These are phyloP conservation scores for Carex kokanica DNA, from an alignment of 176 grass and related monocot species.

Conservation along the genomic window DNA sequence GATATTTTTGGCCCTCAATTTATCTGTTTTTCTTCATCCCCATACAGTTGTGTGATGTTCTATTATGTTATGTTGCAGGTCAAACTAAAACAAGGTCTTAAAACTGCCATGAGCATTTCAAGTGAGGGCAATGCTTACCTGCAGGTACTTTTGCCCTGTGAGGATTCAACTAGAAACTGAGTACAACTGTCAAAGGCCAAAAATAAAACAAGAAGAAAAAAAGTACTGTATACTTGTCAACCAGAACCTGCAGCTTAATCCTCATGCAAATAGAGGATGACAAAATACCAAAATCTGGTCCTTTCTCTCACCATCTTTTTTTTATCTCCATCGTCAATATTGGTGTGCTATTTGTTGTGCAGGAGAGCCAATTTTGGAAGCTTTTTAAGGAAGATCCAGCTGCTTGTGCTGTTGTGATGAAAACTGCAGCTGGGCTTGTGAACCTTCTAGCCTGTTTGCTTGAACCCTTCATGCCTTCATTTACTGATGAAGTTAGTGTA, in stretches of 20 bases:
- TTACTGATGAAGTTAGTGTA: conserved; percentile 52
- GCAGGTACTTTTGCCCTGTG: conserved; percentile 38
- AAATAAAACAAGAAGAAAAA: not conserved
- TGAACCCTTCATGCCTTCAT: conserved; percentile 83
- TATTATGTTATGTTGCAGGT: conserved; percentile 43
- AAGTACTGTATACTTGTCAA: not conserved
- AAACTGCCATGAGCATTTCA: conserved; percentile 82
- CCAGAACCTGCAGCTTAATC: not conserved
- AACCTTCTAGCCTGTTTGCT: conserved; percentile 87
- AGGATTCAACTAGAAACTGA: not conserved
- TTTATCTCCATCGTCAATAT: not conserved
- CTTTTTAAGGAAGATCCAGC: conserved; percentile 66
- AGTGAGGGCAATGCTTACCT: conserved; percentile 92
- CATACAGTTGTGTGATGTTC: conserved; percentile 11
- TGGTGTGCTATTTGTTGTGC: conserved; percentile 27
- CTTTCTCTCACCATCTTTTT: not conserved
- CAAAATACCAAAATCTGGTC: not conserved
- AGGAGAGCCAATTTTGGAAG: conserved; percentile 79
- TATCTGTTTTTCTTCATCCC: conserved; percentile 8
- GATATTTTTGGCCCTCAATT: too few species aligned
- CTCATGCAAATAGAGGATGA: not conserved
- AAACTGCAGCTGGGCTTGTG: conserved; percentile 86
- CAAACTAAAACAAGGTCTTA: conserved; percentile 94
- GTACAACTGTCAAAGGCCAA: not conserved
- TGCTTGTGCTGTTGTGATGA: conserved; percentile 79